Evolutionary conservation across 768 basidiomycete genomes (phyloP).

Genomic region (Strobilomyces dryophilus): DNA sequence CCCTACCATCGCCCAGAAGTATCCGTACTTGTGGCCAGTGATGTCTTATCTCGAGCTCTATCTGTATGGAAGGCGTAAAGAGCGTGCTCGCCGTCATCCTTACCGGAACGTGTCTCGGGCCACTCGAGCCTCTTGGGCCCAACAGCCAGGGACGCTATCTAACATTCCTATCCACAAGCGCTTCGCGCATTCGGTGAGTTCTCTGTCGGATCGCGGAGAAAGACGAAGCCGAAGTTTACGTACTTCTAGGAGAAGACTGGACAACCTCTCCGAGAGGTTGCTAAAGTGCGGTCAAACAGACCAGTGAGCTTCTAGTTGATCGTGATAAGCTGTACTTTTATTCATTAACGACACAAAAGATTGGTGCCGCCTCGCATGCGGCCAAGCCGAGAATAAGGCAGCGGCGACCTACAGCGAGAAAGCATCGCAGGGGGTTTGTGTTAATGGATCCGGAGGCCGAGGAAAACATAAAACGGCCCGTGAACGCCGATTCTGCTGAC

Average conservation of each 20-base stretch:
- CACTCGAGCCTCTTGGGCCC: background rate
- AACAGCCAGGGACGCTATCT: background rate
- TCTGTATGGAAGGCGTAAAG: background rate
- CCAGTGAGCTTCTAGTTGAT: background rate
- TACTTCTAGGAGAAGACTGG: conserved; percentile 10
- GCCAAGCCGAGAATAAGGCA: background rate
- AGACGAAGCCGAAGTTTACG: background rate
- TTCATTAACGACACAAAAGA: background rate
- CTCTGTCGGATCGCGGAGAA: background rate
- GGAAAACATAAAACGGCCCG: too few species aligned
- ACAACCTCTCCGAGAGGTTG: background rate
- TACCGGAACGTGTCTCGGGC: background rate
- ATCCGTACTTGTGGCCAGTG: conserved; percentile 13
- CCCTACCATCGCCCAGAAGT: conserved; percentile 9
- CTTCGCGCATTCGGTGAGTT: conserved; percentile 7
- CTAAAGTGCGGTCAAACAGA: background rate
- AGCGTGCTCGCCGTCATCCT: too few species aligned
- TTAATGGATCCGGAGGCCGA: background rate
- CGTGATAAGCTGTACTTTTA: background rate
- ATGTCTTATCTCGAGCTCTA: conserved; percentile 15
- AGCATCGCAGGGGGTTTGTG: background rate
- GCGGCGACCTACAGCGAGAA: background rate
- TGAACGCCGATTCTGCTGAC: background rate
- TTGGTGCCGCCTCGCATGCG: too few species aligned
- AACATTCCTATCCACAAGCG: conserved; percentile 11